A percentile compares a stretch with the other conserved stretches of the same genome.
Evolutionary conservation across 2,329 filamentous ascomycete species (phyloP).

Genomic region (Thelonectria discophora): DNA sequence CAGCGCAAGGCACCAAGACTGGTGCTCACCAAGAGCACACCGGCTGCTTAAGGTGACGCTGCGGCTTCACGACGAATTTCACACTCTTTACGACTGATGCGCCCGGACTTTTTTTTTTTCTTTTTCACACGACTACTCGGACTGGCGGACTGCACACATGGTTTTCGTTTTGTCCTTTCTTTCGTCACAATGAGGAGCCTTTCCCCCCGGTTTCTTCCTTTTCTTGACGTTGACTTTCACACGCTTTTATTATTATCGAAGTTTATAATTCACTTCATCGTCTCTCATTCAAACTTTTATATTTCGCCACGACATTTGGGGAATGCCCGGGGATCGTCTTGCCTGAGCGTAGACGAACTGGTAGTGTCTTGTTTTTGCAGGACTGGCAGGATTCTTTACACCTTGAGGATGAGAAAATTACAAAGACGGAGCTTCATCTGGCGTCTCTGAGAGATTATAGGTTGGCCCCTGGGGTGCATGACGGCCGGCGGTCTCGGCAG

Average conservation of each 20-base stretch:
- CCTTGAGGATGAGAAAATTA: slow-evolving; percentile 43
- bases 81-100: slow-evolving; percentile 49
- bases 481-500: slow-evolving; percentile 41
- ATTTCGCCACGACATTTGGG: slow-evolving; percentile 44
- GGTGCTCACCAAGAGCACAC: slow-evolving; percentile 74
- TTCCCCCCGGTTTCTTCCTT: slow-evolving; percentile 27
- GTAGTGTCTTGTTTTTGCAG: slow-evolving; percentile 33
- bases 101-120: slow-evolving; percentile 46
- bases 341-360: slow-evolving; percentile 42
- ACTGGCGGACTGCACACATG: slow-evolving; percentile 46
- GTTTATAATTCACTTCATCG: slow-evolving; percentile 53
- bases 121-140: slow-evolving; percentile 50
- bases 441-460: slow-evolving; percentile 39
- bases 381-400: slow-evolving; percentile 43
- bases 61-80: slow-evolving; percentile 31
- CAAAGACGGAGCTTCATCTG: slow-evolving; percentile 32
- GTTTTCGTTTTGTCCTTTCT: slow-evolving; percentile 41
- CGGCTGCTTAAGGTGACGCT: slow-evolving; percentile 40
- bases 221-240: slow-evolving; percentile 32
- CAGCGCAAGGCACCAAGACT: slow-evolving; percentile 87
- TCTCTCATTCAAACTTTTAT: slow-evolving; percentile 50
- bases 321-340: slow-evolving; percentile 40
- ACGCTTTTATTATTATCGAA: slow-evolving; percentile 41
- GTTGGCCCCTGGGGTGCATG: slow-evolving; percentile 36
- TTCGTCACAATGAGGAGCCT: slow-evolving; percentile 38